Evolutionary conservation across 176 grass and related monocot species (phyloP).

Genomic region (Microstegium vimineum): DNA sequence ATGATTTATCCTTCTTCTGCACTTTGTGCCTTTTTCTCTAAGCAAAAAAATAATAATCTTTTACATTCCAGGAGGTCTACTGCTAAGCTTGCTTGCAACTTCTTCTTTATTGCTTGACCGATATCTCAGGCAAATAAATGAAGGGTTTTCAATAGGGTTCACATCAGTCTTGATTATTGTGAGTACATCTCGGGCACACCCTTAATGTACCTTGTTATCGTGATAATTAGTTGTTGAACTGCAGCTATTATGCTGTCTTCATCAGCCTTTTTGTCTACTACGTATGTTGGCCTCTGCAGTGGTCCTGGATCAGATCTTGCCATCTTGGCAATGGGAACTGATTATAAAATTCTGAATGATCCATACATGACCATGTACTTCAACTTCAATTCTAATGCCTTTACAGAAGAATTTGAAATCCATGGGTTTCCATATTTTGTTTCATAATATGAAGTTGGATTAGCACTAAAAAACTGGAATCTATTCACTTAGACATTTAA

Average conservation of each 20-base stretch:
- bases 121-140: constrained; percentile 80
- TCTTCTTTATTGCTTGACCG: constrained; percentile 93
- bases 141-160: constrained; percentile 84
- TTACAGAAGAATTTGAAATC: neutral
- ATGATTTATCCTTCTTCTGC: constrained; percentile 7
- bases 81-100: constrained; percentile 83
- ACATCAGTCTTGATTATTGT: constrained; percentile 97
- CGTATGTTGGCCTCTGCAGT: neutral
- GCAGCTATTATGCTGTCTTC: constrained; percentile 7
- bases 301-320: neutral
- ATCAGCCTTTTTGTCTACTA: constrained; percentile 16
- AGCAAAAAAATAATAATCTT: neutral
- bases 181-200: constrained; percentile 47
- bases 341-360: constrained; percentile 17
- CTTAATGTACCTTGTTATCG: constrained; percentile 13
- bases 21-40: neutral
- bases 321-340: neutral
- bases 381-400: neutral
- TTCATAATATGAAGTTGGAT: neutral
- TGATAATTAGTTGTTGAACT: constrained; percentile 18
- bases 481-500: neutral
- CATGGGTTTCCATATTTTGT: neutral
- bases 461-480: neutral
- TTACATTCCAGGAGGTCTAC: constrained; percentile 63
- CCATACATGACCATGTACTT: neutral